These are phyloP conservation scores for Lachnellula suecica DNA, from an alignment of 2,329 filamentous ascomycete genomes.

Conservation along the genomic window DNA sequence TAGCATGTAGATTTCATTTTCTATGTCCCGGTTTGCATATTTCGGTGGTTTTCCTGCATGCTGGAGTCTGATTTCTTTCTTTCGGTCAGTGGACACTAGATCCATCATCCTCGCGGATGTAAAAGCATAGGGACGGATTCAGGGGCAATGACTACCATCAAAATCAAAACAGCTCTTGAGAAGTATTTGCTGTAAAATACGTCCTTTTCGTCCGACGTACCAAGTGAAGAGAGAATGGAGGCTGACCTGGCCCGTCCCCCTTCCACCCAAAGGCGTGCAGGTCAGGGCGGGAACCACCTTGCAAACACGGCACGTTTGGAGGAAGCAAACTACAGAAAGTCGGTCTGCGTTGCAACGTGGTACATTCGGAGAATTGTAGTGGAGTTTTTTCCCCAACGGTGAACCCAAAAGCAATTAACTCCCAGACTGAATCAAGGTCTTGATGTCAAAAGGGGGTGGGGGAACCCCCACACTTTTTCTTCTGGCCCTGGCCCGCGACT, in stretches of 20 bases:
- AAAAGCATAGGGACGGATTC: constrained; percentile 11
- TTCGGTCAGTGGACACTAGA: constrained; percentile 10
- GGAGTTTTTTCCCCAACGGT: background rate
- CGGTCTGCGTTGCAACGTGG: background rate
- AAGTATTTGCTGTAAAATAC: background rate
- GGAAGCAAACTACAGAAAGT: background rate
- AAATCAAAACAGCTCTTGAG: background rate
- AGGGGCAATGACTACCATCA: background rate
- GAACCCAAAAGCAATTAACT: background rate
- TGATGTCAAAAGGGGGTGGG: background rate
- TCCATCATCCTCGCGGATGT: constrained; percentile 22
- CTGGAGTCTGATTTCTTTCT: too few relatives aligned
- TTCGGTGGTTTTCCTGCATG: background rate
- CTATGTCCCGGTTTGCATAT: background rate
- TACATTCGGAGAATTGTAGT: background rate
- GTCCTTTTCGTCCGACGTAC: too few relatives aligned
- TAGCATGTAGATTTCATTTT: too few relatives aligned
- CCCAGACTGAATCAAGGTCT: background rate
- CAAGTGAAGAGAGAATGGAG: too few relatives aligned
- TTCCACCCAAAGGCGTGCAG: background rate
- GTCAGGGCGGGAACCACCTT: background rate
- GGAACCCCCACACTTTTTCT: background rate
- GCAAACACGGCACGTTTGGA: background rate
- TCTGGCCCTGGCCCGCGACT: background rate
- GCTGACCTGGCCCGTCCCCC: too few relatives aligned